These are phyloP conservation scores for Dendryphion nanum DNA, from an alignment of 2,329 filamentous ascomycete genomes.

Conservation along the genomic window DNA sequence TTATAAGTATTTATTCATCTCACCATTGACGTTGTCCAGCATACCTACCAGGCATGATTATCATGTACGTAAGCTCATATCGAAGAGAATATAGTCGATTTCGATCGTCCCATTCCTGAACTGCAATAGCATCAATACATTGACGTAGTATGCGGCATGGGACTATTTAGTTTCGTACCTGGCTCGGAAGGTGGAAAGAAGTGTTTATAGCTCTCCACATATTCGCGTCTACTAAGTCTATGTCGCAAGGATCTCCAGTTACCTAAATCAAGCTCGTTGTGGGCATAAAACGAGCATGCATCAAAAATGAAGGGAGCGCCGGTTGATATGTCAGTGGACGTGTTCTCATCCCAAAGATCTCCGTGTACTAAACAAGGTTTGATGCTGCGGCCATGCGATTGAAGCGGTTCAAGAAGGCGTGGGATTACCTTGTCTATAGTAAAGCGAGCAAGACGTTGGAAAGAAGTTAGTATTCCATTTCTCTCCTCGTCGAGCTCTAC, in stretches of 20 bases:
- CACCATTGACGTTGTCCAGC: conserved; percentile 5
- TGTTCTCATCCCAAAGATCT: conserved; percentile 7
- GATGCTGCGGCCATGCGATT: conserved; percentile 3
- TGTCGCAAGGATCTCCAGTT: conserved; percentile 8
- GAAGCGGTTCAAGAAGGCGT: conserved; percentile 3
- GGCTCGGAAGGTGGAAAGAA: conserved; percentile 8
- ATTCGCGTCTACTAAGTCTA: conserved; percentile 5
- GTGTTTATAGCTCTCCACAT: conserved; percentile 5
- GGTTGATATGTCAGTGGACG: not conserved
- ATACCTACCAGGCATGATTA: conserved; percentile 6
- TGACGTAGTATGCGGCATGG: too few species aligned
- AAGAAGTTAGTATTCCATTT: conserved; percentile 3
- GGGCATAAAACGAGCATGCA: conserved; percentile 4
- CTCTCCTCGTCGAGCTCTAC: conserved; percentile 5
- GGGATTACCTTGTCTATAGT: conserved; percentile 5
- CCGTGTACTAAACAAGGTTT: conserved; percentile 6
- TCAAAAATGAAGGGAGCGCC: conserved; percentile 5
- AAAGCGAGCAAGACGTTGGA: not conserved
- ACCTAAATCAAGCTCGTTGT: conserved; percentile 6
- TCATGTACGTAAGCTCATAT: conserved; percentile 2
- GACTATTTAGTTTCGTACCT: too few species aligned
- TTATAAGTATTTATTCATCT: not conserved
- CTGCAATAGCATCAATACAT: conserved; percentile 1
- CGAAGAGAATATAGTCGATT: conserved; percentile 8
- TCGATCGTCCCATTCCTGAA: conserved; percentile 9